Evolutionary conservation across 805 yeast genomes (phyloP), one percentile per base, ranked within the genome.

Genomic region (Blastobotrys mokoenaii): DNA sequence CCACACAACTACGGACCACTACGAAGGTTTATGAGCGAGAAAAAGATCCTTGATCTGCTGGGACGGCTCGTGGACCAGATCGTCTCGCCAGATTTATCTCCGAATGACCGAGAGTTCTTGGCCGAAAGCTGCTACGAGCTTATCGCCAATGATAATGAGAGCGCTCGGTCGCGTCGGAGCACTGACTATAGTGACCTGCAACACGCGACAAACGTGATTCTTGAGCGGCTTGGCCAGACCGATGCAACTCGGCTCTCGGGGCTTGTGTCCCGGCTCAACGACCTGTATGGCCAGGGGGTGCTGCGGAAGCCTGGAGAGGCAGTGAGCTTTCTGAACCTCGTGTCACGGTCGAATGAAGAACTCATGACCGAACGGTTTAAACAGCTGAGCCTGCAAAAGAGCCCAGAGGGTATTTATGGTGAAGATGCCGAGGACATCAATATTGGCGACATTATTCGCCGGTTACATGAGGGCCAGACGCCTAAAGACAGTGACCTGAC

Each of bases 401-500:
- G 9, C n/a, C 18, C 39, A 7, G 39, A 36, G 29, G 39, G 17
- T 17, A 5, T 10, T 16, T 17, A 36, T 11, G 15, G 10, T 11
- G 46, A 22, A 32, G 31, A 33, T 2, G 31, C 12, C 11, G 35
- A 34, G 6, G 37, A 42, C n/a, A 3, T 36, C 10, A 36, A 37
- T 27, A 30, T 29, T 27, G 50, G 46, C 9, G 47, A 40, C n/a
- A 33, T 46, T 11, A 11, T 49, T 7, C 32, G 43, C 20, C 14
- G n/a, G 36, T n/a, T 51, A 10, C 52, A 51, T 44, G 40, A 34
- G 12, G 17, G 38, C 12, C 56, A 52, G 37, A 27, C 20, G 11
- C 56, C 56, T 5, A 30, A 47, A 10, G 44, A 47, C 17, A 16
- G 14, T 7, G 48, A 43, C 8, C 27, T 50, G 10, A 34, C 63